Percentiles rank a stretch among this genome's conserved stretches.
Conservation (phyloP, 495 filamentous ascomycete genomes). For the Geoglossum glabrum region DNA sequence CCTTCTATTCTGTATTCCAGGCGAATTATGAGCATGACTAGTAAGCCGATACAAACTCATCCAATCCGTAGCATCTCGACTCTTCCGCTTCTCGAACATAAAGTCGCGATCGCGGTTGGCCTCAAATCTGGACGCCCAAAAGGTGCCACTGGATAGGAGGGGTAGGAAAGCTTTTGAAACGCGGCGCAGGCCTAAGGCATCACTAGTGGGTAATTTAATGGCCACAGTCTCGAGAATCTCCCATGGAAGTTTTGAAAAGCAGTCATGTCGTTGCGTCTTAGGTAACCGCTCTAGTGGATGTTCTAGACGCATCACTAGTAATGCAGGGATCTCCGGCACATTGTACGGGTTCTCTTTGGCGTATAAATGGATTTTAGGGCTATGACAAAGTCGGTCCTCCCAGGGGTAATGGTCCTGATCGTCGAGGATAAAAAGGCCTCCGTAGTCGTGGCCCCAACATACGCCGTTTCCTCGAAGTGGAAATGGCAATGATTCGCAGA, state of each 20-base stretch:
- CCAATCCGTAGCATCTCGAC: constrained; percentile 1
- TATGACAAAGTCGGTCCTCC: background rate
- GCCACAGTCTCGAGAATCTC: constrained; percentile 2
- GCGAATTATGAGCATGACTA: constrained; percentile 1
- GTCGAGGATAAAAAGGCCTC: background rate
- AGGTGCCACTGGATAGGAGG: constrained; percentile 1
- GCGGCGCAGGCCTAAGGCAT: constrained; percentile 1
- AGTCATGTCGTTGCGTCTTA: background rate
- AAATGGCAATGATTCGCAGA: constrained; percentile 5
- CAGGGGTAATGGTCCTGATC: background rate
- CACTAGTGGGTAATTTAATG: constrained; percentile 1
- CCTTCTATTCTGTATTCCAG: constrained; percentile 1
- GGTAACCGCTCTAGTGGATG: background rate
- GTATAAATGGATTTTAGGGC: background rate
- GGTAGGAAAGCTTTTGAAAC: constrained; percentile 1
- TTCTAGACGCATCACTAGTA: constrained; percentile 3
- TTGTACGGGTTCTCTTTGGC: constrained; percentile 1
- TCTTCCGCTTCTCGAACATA: constrained; percentile 1
- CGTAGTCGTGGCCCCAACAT: background rate
- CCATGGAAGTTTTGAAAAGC: constrained; percentile 3
- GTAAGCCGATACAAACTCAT: constrained; percentile 4
- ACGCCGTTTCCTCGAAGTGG: constrained; percentile 1
- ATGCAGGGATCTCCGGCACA: constrained; percentile 2
- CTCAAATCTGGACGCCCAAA: constrained; percentile 6
- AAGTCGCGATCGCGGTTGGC: constrained; percentile 2